phyloP scores from a whole-genome alignment of 345 rosid species.

The Aquilaria sinensis region DNA sequence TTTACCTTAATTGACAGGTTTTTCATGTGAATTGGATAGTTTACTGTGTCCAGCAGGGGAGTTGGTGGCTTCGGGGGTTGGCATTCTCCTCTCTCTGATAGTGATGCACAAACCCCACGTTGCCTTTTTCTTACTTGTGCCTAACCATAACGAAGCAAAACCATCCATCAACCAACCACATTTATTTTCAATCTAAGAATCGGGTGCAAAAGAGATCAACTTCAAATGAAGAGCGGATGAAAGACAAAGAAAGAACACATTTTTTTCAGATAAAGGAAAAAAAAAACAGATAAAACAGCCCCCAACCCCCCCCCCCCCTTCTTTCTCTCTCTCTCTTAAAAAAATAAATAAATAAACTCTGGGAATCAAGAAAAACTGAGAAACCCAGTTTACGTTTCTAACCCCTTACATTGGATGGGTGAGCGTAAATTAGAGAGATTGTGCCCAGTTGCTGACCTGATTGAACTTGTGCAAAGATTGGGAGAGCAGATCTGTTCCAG shows the following conservation, averaged over 20 bases:
- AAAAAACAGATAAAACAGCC: background rate
- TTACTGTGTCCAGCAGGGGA: slow-evolving; percentile 88
- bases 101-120: slow-evolving; percentile 56
- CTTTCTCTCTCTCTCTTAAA: background rate
- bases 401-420: background rate
- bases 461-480: slow-evolving; percentile 31
- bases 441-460: slow-evolving; percentile 28
- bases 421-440: slow-evolving; percentile 8
- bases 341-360: background rate
- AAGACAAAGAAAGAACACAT: background rate
- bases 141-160: slow-evolving; percentile 24
- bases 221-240: slow-evolving; percentile 5
- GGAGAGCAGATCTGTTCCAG: slow-evolving; percentile 41
- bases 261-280: slow-evolving; percentile 2
- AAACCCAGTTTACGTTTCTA: slow-evolving; percentile 11
- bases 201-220: background rate
- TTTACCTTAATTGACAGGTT: slow-evolving; percentile 75
- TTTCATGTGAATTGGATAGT: slow-evolving; percentile 94
- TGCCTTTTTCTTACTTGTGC: slow-evolving; percentile 46
- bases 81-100: slow-evolving; percentile 69
- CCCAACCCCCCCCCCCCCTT: background rate
- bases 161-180: slow-evolving; percentile 15
- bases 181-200: background rate
- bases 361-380: slow-evolving; percentile 10
- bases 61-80: slow-evolving; percentile 76